Conservation (phyloP, 306 rosid species). For the Sphenostylis stenocarpa region DNA sequence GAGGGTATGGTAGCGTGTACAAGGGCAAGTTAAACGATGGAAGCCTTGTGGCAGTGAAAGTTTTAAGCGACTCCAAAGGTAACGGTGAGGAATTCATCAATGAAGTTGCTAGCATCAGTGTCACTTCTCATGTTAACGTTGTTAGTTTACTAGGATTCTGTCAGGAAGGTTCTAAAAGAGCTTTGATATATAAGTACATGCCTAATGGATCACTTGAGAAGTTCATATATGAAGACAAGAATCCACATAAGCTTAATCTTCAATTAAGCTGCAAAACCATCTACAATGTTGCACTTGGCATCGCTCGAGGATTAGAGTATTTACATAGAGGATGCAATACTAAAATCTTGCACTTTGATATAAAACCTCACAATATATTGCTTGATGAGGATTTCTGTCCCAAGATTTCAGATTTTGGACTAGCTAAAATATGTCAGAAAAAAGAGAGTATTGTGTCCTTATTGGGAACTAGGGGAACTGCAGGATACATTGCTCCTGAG, state of each 20-base stretch:
- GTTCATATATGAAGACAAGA: constrained; percentile 20
- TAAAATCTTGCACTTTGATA: constrained; percentile 34
- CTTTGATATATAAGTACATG: constrained; percentile 25
- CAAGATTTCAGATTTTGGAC: constrained; percentile 36
- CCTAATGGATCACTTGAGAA: constrained; percentile 34
- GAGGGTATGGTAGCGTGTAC: constrained; percentile 45
- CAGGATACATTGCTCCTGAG: constrained; percentile 39
- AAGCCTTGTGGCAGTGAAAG: constrained; percentile 40
- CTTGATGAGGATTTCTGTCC: constrained; percentile 24
- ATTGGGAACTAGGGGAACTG: constrained; percentile 27
- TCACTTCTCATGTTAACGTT: constrained; percentile 34
- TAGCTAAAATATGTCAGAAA: constrained; percentile 28
- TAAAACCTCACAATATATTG: constrained; percentile 36
- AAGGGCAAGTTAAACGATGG: constrained; percentile 42
- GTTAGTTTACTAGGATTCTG: constrained; percentile 24
- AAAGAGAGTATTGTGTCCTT: constrained; percentile 28
- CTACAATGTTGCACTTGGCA: constrained; percentile 27
- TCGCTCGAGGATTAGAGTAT: constrained; percentile 30
- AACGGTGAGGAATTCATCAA: constrained; percentile 46
- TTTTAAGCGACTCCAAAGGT: constrained; percentile 28
- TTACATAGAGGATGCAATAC: constrained; percentile 30
- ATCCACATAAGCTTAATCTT: neutral
- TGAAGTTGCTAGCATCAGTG: constrained; percentile 44
- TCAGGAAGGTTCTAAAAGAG: constrained; percentile 25
- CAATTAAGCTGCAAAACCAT: constrained; percentile 29